A percentile compares a stretch with the other conserved stretches of the same genome.
Conservation (phyloP, 2,329 filamentous ascomycete species). For the Ophiocordyceps australis region DNA sequence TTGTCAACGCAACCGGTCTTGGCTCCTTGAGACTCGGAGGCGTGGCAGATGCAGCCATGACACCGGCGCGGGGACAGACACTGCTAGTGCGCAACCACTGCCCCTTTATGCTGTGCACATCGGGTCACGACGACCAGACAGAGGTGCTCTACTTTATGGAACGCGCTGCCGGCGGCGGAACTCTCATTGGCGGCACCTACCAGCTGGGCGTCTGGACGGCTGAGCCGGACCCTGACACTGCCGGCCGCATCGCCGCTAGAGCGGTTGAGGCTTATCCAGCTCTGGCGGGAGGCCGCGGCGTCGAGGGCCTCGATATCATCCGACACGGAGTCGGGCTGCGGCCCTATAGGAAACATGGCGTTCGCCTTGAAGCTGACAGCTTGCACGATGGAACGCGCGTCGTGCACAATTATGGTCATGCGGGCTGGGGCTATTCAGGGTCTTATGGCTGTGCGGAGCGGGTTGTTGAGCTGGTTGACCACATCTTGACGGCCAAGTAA, state of each 20-base stretch:
- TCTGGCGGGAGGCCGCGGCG: conserved; percentile 45
- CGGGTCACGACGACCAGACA: conserved; percentile 54
- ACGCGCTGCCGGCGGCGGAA: conserved; percentile 62
- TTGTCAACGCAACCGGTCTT: conserved; percentile 78
- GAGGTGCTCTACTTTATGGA: conserved; percentile 73
- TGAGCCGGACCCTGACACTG: conserved; percentile 61
- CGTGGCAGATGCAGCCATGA: conserved; percentile 55
- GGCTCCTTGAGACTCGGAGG: conserved; percentile 60
- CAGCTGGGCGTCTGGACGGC: conserved; percentile 66
- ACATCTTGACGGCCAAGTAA: no score
- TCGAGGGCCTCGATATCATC: conserved; percentile 57
- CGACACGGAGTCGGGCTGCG: conserved; percentile 70
- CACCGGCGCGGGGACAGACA: conserved; percentile 67
- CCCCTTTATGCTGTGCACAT: conserved; percentile 48
- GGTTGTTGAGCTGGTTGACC: conserved; percentile 47
- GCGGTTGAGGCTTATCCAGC: conserved; percentile 44
- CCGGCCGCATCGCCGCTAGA: conserved; percentile 71
- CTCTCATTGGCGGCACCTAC: conserved; percentile 72
- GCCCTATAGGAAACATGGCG: conserved; percentile 55
- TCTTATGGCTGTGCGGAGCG: conserved; percentile 53
- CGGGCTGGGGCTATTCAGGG: conserved; percentile 57
- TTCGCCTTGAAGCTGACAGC: conserved; percentile 47
- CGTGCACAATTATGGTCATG: conserved; percentile 72
- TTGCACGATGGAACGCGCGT: conserved; percentile 37
- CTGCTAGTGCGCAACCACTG: conserved; percentile 69